Base-by-base conservation (phyloP, 2,329 filamentous ascomycete genomes). In the Pseudogymnoascus sp. region DNA sequence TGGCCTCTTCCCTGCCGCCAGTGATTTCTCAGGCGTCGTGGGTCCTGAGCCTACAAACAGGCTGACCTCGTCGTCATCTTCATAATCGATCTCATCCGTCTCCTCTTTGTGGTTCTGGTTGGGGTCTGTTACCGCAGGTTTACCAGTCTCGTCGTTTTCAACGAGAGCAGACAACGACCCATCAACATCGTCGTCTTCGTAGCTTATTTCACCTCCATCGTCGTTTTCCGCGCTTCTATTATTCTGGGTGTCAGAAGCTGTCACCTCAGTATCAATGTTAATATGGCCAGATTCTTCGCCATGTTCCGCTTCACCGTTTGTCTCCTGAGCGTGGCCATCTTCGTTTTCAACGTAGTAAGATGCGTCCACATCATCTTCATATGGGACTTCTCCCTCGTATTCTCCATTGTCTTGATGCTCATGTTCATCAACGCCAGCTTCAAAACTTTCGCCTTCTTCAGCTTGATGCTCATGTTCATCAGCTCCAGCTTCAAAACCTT, bases 1-100 rank as follows among this genome's bases (percentile, higher is more conserved):
- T 50, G 60, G n/a, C 31, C 59, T 60, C 35, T 60, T 60, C 33
- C 22, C 59, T 31, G 38, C 14, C n/a, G 22, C 59, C 16, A 41
- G 33, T 31, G 35, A 24, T 60, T 43, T 59, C 35, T 24, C 60
- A 31, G 60, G 33, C 26, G 33, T 38, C 16, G 60, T 59, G 12
- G 56, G 46, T 40, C 61, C 70, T 26, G 66, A 59, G 10, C 65
- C 67, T 46, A 72, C 71, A 28, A 69, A 56, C 50, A 22, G 62
- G 33, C 69, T 66, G 24, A 70, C 71, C 41, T 71, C 62, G 12
- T 40, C 63, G 37, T 71, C 68, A 8, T 71, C 67, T 31, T 72
- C 71, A 41, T 73, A 72, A 61, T 77, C 74, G 61, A 77, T 70
- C 62, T 78, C 76, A 56, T 81, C 76, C 40, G 46, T 28, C 22